Conservation (phyloP, 805 yeast species). For the Myxozyma geophila region DNA sequence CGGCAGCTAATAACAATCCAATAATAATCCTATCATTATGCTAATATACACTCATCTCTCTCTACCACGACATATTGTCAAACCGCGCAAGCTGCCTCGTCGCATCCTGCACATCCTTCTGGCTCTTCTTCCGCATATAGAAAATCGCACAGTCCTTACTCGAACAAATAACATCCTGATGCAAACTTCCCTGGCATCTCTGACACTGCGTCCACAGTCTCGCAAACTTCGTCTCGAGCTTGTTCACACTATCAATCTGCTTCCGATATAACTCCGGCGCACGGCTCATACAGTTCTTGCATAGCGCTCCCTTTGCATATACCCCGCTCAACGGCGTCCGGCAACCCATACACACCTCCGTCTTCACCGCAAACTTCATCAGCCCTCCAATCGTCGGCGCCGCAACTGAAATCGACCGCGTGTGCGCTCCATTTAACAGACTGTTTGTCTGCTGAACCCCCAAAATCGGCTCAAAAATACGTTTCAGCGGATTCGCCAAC, state of each 20-base stretch:
- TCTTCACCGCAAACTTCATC: slow-evolving; percentile 88
- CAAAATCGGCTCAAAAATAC: slow-evolving; percentile 93
- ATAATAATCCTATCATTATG: too few relatives aligned
- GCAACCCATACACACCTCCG: slow-evolving; percentile 88
- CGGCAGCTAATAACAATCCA: too few relatives aligned
- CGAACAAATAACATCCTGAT: slow-evolving; percentile 93
- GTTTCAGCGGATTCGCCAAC: slow-evolving; percentile 84
- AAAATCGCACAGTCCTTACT: slow-evolving; percentile 97
- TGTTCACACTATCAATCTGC: slow-evolving; percentile 78
- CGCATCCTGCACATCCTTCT: slow-evolving; percentile 67
- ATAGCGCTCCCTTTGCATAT: slow-evolving; percentile 70
- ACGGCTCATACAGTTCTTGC: slow-evolving; percentile 72
- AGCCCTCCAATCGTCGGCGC: slow-evolving; percentile 84
- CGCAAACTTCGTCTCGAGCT: slow-evolving; percentile 79
- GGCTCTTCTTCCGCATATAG: slow-evolving; percentile 90
- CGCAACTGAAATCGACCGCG: slow-evolving; percentile 68
- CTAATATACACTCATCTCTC: not conserved
- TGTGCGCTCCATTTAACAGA: slow-evolving; percentile 75
- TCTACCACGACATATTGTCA: slow-evolving; percentile 50
- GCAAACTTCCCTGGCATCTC: slow-evolving; percentile 93
- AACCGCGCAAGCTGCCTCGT: slow-evolving; percentile 65
- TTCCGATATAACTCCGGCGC: slow-evolving; percentile 82
- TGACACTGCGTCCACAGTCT: slow-evolving; percentile 98
- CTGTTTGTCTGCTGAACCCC: slow-evolving; percentile 85
- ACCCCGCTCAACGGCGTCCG: slow-evolving; percentile 68